Percentiles rank a stretch among this genome's conserved stretches.
These are phyloP conservation scores for Tricholomella constricta DNA, from an alignment of 768 basidiomycete genomes.

Conservation along the genomic window DNA sequence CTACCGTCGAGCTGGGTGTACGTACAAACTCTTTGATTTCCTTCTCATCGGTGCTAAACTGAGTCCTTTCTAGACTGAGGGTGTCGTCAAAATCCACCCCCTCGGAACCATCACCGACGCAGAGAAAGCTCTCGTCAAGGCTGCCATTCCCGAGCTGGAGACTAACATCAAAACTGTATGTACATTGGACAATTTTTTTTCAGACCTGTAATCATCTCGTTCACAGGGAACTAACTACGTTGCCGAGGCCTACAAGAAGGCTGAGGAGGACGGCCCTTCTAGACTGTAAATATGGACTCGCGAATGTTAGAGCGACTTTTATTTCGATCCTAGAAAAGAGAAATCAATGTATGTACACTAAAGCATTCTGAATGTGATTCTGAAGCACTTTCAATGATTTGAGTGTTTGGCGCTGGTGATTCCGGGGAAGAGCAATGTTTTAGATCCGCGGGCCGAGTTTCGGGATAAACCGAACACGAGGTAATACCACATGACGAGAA, in stretches of 20 bases:
- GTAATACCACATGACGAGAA: conserved; percentile 15
- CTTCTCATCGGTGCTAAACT: conserved; percentile 9
- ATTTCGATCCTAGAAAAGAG: conserved; percentile 6
- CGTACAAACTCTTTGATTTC: conserved; percentile 20
- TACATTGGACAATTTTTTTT: conserved; percentile 7
- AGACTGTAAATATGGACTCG: conserved; percentile 16
- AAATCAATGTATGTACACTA: conserved; percentile 12
- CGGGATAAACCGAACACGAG: conserved; percentile 14
- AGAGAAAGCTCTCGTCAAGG: conserved; percentile 77
- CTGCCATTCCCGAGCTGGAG: conserved; percentile 78
- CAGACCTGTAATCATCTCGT: background rate
- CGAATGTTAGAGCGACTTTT: conserved; percentile 1
- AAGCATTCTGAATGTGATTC: background rate
- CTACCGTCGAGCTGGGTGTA: conserved; percentile 87
- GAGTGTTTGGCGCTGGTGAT: background rate
- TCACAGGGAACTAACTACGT: conserved; percentile 39
- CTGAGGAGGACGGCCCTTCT: conserved; percentile 21
- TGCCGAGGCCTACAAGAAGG: conserved; percentile 33
- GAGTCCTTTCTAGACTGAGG: conserved; percentile 56
- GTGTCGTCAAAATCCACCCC: conserved; percentile 80
- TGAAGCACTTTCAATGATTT: too few species aligned
- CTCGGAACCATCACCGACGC: conserved; percentile 72
- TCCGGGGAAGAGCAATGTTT: too few species aligned
- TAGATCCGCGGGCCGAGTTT: background rate
- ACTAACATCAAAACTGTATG: conserved; percentile 72